Percentiles rank a stretch among this genome's conserved stretches.
Conservation (phyloP, 1,139 yeast genomes). For the Blastobotrys buckinghamii region DNA sequence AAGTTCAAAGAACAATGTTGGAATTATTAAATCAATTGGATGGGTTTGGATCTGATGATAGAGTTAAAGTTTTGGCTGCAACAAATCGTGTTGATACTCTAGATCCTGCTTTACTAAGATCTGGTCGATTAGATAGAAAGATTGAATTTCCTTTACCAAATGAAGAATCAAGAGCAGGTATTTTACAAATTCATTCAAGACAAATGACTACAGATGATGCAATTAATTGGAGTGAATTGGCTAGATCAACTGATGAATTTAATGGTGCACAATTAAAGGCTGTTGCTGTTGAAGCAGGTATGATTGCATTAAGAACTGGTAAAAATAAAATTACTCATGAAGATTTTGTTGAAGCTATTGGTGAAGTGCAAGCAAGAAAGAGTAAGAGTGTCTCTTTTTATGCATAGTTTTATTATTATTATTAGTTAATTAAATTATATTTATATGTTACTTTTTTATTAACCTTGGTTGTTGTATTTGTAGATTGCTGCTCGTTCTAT, state of each 20-base stretch:
- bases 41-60: slow-evolving; percentile 97
- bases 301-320: slow-evolving; percentile 97
- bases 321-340: slow-evolving; percentile 90
- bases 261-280: slow-evolving; percentile 98
- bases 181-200: slow-evolving; percentile 92
- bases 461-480: background rate
- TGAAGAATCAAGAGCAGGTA: slow-evolving; percentile 95
- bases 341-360: slow-evolving; percentile 96
- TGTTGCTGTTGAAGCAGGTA: slow-evolving; percentile 98
- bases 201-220: slow-evolving; percentile 92
- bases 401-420: slow-evolving; percentile 44
- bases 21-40: slow-evolving; percentile 94
- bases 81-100: slow-evolving; percentile 96
- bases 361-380: slow-evolving; percentile 98
- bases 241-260: slow-evolving; percentile 96
- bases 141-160: slow-evolving; percentile 97
- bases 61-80: slow-evolving; percentile 96
- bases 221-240: slow-evolving; percentile 96
- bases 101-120: slow-evolving; percentile 94
- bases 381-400: slow-evolving; percentile 91
- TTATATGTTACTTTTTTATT: background rate
- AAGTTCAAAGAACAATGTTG: slow-evolving; percentile 98
- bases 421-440: background rate
- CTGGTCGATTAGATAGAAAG: slow-evolving; percentile 96
- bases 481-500: background rate